Conservation (phyloP, 2,329 filamentous ascomycete species). For the Incumbomyces lentus region DNA sequence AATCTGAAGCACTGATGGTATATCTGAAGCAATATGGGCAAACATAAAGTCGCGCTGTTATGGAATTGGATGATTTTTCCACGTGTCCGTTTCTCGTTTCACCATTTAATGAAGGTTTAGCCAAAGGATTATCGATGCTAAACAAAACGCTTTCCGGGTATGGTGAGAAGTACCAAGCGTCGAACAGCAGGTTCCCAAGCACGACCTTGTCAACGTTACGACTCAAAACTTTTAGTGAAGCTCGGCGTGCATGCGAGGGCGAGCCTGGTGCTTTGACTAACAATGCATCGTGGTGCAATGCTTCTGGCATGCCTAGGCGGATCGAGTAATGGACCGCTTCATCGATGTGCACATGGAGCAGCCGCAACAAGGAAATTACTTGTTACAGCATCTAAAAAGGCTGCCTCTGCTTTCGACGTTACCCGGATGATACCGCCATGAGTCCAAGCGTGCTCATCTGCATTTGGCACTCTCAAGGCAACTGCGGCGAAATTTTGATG, state of each 20-base stretch:
- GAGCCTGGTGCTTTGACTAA: constrained; percentile 10
- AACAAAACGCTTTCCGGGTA: constrained; percentile 55
- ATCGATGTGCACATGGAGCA: no score
- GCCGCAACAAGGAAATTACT: no score
- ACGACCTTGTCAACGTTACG: constrained; percentile 82
- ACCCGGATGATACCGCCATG: no score
- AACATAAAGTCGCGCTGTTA: constrained; percentile 55
- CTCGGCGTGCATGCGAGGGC: constrained; percentile 15
- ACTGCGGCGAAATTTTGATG: neutral
- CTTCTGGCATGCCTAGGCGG: constrained; percentile 4
- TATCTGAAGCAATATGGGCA: constrained; percentile 95
- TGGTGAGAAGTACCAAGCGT: constrained; percentile 87
- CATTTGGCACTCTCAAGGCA: neutral
- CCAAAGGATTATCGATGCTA: constrained; percentile 9
- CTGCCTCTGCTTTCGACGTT: no score
- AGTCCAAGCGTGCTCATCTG: no score
- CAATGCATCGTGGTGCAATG: neutral
- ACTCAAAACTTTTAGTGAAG: constrained; percentile 18
- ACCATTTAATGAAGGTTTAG: constrained; percentile 11
- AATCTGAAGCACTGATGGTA: constrained; percentile 38
- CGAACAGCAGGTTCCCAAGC: constrained; percentile 71
- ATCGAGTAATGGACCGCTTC: no score
- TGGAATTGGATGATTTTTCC: constrained; percentile 9
- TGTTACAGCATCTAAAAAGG: no score
- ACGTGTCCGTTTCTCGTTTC: constrained; percentile 21